Percentiles rank a stretch among this genome's conserved stretches.
phyloP scores from a whole-genome alignment of 176 grass and related monocot genomes.

The Cymbopogon citratus region DNA sequence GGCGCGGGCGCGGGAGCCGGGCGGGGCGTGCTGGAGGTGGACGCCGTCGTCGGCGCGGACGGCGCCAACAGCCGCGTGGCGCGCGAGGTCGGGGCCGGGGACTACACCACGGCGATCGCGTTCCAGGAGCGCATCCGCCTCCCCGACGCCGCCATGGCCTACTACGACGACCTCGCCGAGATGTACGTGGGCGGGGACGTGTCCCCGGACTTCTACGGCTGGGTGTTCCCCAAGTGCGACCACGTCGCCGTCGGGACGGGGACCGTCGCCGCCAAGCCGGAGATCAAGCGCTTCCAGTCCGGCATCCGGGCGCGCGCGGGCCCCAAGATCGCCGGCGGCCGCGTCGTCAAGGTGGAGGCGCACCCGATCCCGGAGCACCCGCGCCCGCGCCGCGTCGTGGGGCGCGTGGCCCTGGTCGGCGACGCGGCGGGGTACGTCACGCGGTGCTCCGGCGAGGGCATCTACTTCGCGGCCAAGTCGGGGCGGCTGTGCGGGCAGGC shows the following conservation, averaged over 20 bases:
- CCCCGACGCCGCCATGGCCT: conserved; percentile 53
- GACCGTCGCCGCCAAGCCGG: conserved; percentile 61
- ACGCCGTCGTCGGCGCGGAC: conserved; percentile 82
- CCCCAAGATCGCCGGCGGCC: conserved; percentile 62
- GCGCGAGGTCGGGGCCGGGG: conserved; percentile 57
- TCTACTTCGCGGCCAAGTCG: conserved; percentile 98
- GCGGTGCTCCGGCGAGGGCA: conserved; percentile 83
- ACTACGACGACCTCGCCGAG: conserved; percentile 90
- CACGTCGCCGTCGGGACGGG: conserved; percentile 91
- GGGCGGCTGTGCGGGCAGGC: conserved; percentile 77
- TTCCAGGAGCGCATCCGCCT: conserved; percentile 96
- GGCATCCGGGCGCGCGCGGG: conserved; percentile 57
- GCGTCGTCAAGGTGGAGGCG: conserved; percentile 71
- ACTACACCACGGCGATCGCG: conserved; percentile 91
- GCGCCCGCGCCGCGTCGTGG: conserved; percentile 73
- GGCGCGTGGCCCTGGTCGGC: conserved; percentile 71
- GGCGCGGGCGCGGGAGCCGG: neutral
- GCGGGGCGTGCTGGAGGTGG: conserved; percentile 50
- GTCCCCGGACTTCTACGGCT: conserved; percentile 92
- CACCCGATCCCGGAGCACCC: conserved; percentile 96
- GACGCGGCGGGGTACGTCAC: conserved; percentile 94
- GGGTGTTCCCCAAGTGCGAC: conserved; percentile 98
- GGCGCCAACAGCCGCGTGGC: conserved; percentile 91
- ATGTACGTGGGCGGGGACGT: conserved; percentile 93
- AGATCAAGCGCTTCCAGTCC: conserved; percentile 64